Evolutionary conservation across 192 early-diverging fungal species (phyloP).

Genomic region (Jimgerdemannia flammicorona): DNA sequence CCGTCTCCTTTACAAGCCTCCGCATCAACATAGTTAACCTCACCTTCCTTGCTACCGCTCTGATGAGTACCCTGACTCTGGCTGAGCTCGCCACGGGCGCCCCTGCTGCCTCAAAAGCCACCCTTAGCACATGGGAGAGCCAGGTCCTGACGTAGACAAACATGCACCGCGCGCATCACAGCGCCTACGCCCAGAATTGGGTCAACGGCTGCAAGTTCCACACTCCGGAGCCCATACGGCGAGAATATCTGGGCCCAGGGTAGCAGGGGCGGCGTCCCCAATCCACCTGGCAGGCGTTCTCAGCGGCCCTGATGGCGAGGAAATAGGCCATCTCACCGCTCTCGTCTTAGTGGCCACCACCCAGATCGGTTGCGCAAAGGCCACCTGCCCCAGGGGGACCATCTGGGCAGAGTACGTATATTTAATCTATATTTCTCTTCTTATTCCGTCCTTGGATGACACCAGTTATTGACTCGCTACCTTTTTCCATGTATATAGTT

Average conservation of each 20-base stretch:
- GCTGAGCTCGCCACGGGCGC: too few species aligned
- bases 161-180: conserved; percentile 32
- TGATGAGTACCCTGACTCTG: too few species aligned
- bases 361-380: conserved; percentile 30
- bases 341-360: conserved; percentile 31
- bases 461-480: too few species aligned
- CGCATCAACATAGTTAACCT: not conserved
- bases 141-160: conserved; percentile 36
- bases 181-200: conserved; percentile 38
- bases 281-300: conserved; percentile 20
- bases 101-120: not conserved
- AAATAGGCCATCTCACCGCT: not conserved
- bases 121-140: conserved; percentile 15
- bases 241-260: not conserved
- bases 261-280: not conserved
- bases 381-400: conserved; percentile 5
- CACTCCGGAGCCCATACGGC: conserved; percentile 29
- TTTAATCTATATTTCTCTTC: too few species aligned
- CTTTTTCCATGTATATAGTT: not conserved
- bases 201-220: conserved; percentile 34
- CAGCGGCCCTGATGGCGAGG: not conserved
- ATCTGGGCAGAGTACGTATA: not conserved
- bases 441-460: too few species aligned
- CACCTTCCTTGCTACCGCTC: not conserved
- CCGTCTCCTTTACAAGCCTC: too few species aligned